Evolutionary conservation across 2,329 filamentous ascomycete genomes (phyloP).

Genomic region (Colletotrichum sp.): DNA sequence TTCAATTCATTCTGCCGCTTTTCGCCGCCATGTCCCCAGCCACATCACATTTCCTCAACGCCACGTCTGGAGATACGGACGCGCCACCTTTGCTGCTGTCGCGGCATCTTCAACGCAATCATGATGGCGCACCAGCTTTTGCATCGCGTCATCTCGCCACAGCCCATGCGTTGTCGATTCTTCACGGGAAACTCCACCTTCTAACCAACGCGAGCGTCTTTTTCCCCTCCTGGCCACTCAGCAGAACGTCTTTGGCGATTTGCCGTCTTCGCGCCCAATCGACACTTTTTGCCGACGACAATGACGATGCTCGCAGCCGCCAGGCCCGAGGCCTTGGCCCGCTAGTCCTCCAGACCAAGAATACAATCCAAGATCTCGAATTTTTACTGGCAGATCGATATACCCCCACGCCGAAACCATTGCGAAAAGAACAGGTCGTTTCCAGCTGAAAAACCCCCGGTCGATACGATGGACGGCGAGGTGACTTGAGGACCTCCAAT

Average conservation of each 20-base stretch:
- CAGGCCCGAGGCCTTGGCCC: not conserved
- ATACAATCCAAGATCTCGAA: too few relatives aligned
- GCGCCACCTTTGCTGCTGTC: not conserved
- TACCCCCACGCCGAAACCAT: not conserved
- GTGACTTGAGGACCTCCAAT: not conserved
- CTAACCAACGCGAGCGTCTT: not conserved
- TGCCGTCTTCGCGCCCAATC: not conserved
- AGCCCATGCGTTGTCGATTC: not conserved
- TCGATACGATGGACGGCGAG: not conserved
- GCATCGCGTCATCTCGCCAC: not conserved
- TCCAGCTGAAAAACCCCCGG: not conserved
- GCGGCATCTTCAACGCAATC: not conserved
- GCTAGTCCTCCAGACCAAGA: too few relatives aligned
- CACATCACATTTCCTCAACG: not conserved
- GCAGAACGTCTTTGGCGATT: not conserved
- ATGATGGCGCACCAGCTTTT: not conserved
- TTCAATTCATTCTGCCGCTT: not conserved
- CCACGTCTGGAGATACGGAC: not conserved
- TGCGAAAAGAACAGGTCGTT: not conserved
- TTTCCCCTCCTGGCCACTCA: not conserved
- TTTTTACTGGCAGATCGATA: not conserved
- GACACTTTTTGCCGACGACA: not conserved
- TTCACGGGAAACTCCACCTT: not conserved
- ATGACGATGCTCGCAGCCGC: not conserved
- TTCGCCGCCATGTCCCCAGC: not conserved